A percentile compares a stretch with the other conserved stretches of the same genome.
Evolutionary conservation across 2,329 filamentous ascomycete species (phyloP).

Genomic region (Clarireedia monteithiana): DNA sequence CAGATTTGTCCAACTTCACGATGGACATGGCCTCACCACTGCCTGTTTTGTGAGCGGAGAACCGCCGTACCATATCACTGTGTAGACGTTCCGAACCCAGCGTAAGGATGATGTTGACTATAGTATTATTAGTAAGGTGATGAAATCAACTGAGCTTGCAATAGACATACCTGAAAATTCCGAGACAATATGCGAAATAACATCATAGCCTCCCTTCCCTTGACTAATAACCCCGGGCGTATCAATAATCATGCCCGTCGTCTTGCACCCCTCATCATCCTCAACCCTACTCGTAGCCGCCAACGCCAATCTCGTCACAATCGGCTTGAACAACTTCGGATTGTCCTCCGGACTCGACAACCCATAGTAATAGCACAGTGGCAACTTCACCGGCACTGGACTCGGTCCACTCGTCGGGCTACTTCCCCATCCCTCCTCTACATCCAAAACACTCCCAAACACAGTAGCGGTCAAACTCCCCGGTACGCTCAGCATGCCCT

Average conservation of each 20-base stretch:
- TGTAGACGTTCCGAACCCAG: slow-evolving; percentile 72
- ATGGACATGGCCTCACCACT: slow-evolving; percentile 65
- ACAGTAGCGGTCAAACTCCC: slow-evolving; percentile 82
- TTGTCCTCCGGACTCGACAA: slow-evolving; percentile 66
- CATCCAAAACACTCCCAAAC: slow-evolving; percentile 79
- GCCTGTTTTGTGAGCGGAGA: slow-evolving; percentile 47
- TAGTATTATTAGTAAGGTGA: slow-evolving; percentile 8
- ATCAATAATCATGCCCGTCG: slow-evolving; percentile 79
- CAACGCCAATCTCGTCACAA: slow-evolving; percentile 70
- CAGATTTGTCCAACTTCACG: slow-evolving; percentile 74
- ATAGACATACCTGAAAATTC: slow-evolving; percentile 48
- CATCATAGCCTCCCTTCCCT: slow-evolving; percentile 61
- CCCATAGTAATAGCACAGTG: slow-evolving; percentile 85
- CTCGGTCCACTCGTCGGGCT: slow-evolving; percentile 88
- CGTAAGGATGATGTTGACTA: slow-evolving; percentile 72
- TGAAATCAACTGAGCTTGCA: neutral
- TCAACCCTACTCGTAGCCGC: slow-evolving; percentile 70
- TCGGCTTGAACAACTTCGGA: slow-evolving; percentile 60
- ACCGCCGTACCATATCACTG: slow-evolving; percentile 65
- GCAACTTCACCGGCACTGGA: slow-evolving; percentile 81
- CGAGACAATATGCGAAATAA: slow-evolving; percentile 71
- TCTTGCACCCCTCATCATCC: slow-evolving; percentile 64
- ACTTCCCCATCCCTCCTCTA: slow-evolving; percentile 82
- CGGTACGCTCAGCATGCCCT: slow-evolving; percentile 70
- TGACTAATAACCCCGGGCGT: slow-evolving; percentile 63